Evolutionary conservation across 352 stramenopile species (phyloP).

Genomic region (Pythium utonaiense): DNA sequence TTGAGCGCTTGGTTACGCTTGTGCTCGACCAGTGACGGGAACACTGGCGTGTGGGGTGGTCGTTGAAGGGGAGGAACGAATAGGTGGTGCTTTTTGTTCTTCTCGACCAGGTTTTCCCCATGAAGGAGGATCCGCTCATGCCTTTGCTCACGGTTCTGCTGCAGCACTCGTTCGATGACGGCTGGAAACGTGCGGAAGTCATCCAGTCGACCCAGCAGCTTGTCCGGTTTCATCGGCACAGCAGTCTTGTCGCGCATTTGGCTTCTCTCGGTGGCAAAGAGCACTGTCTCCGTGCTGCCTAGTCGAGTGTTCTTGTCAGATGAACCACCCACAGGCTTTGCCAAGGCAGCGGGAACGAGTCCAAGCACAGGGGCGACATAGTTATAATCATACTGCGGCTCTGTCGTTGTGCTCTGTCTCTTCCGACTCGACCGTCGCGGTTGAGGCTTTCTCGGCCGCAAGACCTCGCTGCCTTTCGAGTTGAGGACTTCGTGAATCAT

Average conservation of each 20-base stretch:
- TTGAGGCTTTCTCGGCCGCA: background rate
- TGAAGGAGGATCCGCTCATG: constrained; percentile 25
- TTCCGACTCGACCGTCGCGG: background rate
- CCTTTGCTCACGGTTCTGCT: constrained; percentile 1
- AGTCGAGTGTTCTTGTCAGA: background rate
- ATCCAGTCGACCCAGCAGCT: constrained; percentile 48
- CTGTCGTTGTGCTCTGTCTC: background rate
- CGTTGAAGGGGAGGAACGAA: constrained; percentile 34
- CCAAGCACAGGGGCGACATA: background rate
- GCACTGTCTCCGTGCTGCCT: background rate
- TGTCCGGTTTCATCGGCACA: constrained; percentile 44
- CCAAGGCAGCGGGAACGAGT: background rate
- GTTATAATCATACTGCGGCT: background rate
- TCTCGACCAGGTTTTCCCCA: constrained; percentile 44
- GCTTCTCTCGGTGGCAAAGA: constrained; percentile 16
- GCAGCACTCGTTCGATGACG: constrained; percentile 46
- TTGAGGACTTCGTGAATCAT: constrained; percentile 27
- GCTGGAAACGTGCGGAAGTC: constrained; percentile 53
- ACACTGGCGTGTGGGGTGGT: constrained; percentile 46
- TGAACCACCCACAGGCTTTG: background rate
- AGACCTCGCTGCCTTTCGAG: constrained; percentile 3
- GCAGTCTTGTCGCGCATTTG: constrained; percentile 46
- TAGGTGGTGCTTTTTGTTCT: constrained; percentile 42
- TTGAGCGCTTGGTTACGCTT: constrained; percentile 39
- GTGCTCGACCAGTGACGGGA: constrained; percentile 50